These are phyloP conservation scores for Debaryomycetaceae sp. DNA, from an alignment of 1,139 yeast genomes.

Conservation along the genomic window DNA sequence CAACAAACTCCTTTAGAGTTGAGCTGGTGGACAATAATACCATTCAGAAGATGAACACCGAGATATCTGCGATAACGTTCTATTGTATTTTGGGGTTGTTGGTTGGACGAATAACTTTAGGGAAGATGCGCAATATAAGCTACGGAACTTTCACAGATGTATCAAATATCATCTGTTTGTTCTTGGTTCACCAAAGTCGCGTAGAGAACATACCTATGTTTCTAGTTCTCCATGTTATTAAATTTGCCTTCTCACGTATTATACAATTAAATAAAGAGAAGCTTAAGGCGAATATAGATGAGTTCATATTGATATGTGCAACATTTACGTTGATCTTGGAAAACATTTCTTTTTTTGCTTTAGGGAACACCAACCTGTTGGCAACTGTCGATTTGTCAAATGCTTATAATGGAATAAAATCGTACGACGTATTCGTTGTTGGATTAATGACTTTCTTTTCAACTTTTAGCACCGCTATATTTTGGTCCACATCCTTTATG, in stretches of 20 bases:
- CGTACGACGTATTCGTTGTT: slow-evolving; percentile 68
- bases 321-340: slow-evolving; percentile 45
- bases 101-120: slow-evolving; percentile 23
- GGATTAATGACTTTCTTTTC: slow-evolving; percentile 77
- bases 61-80: slow-evolving; percentile 26
- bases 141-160: slow-evolving; percentile 38
- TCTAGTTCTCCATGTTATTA: slow-evolving; percentile 44
- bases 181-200: slow-evolving; percentile 69
- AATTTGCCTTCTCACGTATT: slow-evolving; percentile 12
- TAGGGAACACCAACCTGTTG: slow-evolving; percentile 89
- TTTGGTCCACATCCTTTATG: slow-evolving; percentile 66
- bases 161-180: slow-evolving; percentile 43
- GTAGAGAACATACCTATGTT: slow-evolving; percentile 69
- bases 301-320: slow-evolving; percentile 19
- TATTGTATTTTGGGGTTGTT: slow-evolving; percentile 18
- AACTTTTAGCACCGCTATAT: slow-evolving; percentile 82
- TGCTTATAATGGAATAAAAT: slow-evolving; percentile 81
- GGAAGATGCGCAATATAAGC: slow-evolving; percentile 20
- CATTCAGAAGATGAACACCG: slow-evolving; percentile 19
- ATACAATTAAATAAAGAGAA: slow-evolving; percentile 2
- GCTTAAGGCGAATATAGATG: slow-evolving; percentile 16
- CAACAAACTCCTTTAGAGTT: slow-evolving; percentile 23
- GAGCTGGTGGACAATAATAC: slow-evolving; percentile 12
- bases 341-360: slow-evolving; percentile 75
- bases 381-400: slow-evolving; percentile 88